These are phyloP conservation scores for Emydomyces testavorans DNA, from an alignment of 2,329 filamentous ascomycete genomes.

Conservation along the genomic window DNA sequence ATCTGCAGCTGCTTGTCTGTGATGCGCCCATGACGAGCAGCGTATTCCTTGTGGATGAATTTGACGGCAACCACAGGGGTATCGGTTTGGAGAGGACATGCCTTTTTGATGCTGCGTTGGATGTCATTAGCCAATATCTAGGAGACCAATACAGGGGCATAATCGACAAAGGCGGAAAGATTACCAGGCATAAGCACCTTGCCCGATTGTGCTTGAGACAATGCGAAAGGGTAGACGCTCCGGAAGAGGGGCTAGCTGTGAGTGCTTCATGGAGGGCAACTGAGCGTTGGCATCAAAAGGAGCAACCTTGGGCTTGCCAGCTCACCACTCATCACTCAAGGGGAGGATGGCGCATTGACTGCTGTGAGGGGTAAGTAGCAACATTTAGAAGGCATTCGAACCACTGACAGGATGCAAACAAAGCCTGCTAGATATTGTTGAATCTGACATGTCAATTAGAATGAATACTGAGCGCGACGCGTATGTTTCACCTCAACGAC, in stretches of 20 bases:
- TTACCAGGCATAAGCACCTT: conserved; percentile 94
- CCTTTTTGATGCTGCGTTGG: conserved; percentile 71
- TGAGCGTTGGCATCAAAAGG: neutral
- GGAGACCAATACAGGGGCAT: neutral
- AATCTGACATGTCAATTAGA: neutral
- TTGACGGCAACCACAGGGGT: conserved; percentile 89
- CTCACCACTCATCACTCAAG: neutral
- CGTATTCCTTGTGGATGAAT: conserved; percentile 96
- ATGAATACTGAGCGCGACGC: conserved; percentile 5
- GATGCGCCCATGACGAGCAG: conserved; percentile 75
- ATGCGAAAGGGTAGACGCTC: conserved; percentile 79
- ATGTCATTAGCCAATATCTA: neutral
- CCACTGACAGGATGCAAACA: neutral
- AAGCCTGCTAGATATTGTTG: neutral
- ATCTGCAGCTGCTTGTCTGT: conserved; percentile 80
- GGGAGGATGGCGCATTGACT: neutral
- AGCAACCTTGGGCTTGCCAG: neutral
- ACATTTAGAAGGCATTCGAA: neutral
- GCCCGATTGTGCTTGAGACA: conserved; percentile 90
- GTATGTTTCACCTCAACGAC: conserved; percentile 5
- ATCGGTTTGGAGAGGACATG: conserved; percentile 56
- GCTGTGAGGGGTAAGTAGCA: neutral
- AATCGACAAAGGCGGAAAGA: conserved; percentile 19
- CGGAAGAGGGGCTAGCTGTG: conserved; percentile 79
- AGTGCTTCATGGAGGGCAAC: conserved; percentile 48